A percentile compares a stretch with the other conserved stretches of the same genome.
Evolutionary conservation across 1,284 basidiomycete genomes (phyloP).

Genomic region (Pisolithus thermaeus): DNA sequence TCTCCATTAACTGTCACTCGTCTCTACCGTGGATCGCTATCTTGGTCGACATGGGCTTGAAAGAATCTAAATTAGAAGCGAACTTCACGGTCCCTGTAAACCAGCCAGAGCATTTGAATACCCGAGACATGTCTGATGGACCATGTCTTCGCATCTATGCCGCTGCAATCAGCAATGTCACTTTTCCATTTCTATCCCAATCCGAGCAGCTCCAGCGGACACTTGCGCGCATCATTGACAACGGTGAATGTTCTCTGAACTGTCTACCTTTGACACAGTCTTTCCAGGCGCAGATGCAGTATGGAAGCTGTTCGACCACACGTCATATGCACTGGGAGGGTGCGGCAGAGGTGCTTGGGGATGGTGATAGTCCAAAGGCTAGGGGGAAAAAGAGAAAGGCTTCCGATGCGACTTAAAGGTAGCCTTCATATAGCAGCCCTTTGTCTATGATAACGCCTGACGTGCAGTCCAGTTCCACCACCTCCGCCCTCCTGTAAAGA

Average conservation of each 20-base stretch:
- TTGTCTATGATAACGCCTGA: too few species aligned
- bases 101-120: too few species aligned
- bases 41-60: conserved; percentile 1
- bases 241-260: too few species aligned
- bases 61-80: neutral
- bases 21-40: neutral
- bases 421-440: too few species aligned
- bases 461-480: too few species aligned
- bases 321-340: neutral
- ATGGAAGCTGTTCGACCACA: neutral
- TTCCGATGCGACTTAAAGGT: too few species aligned
- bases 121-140: too few species aligned
- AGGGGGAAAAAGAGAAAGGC: too few species aligned
- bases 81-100: neutral
- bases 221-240: neutral
- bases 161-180: neutral
- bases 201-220: neutral
- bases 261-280: too few species aligned
- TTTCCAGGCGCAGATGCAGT: neutral
- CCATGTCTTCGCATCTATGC: conserved; percentile 3
- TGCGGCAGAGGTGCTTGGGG: too few species aligned
- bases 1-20: neutral
- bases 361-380: too few species aligned
- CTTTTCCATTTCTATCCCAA: neutral
- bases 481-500: too few species aligned